Conservation (phyloP, 2,329 filamentous ascomycete species). For the Trichoderma atroviride region DNA sequence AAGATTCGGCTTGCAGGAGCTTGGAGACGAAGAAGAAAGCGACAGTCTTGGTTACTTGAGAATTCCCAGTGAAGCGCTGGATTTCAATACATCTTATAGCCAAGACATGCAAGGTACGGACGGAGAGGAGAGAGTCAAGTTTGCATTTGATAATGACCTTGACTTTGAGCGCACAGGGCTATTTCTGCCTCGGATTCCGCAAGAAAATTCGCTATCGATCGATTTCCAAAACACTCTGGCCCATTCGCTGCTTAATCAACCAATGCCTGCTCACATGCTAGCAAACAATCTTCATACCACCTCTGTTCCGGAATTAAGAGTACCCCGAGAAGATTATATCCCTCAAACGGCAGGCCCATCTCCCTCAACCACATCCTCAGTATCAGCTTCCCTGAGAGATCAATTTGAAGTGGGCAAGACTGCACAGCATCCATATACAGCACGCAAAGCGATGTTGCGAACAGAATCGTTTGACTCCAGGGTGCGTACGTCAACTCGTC, state of each 20-base stretch:
- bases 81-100: slow-evolving; percentile 29
- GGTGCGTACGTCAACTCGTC: not conserved
- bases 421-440: not conserved
- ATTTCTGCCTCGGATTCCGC: slow-evolving; percentile 28
- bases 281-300: slow-evolving; percentile 28
- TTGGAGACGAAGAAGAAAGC: slow-evolving; percentile 40
- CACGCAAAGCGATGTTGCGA: not conserved
- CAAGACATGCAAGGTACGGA: slow-evolving; percentile 31
- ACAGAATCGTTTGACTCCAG: not conserved
- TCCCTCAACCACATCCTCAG: slow-evolving; percentile 3
- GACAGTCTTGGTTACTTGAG: slow-evolving; percentile 35
- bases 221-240: slow-evolving; percentile 50
- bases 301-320: not conserved
- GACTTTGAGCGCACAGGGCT: slow-evolving; percentile 21
- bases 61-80: slow-evolving; percentile 50
- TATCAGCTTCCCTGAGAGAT: not conserved
- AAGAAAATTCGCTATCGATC: slow-evolving; percentile 30
- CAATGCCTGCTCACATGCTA: slow-evolving; percentile 43
- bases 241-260: slow-evolving; percentile 53
- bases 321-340: not conserved
- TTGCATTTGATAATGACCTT: slow-evolving; percentile 4
- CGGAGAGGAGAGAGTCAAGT: not conserved
- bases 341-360: not conserved
- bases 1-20: slow-evolving; percentile 28
- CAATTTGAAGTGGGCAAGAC: not conserved